Conservation (phyloP, 2,329 filamentous ascomycete species). For the Zopfia rhizophila region DNA sequence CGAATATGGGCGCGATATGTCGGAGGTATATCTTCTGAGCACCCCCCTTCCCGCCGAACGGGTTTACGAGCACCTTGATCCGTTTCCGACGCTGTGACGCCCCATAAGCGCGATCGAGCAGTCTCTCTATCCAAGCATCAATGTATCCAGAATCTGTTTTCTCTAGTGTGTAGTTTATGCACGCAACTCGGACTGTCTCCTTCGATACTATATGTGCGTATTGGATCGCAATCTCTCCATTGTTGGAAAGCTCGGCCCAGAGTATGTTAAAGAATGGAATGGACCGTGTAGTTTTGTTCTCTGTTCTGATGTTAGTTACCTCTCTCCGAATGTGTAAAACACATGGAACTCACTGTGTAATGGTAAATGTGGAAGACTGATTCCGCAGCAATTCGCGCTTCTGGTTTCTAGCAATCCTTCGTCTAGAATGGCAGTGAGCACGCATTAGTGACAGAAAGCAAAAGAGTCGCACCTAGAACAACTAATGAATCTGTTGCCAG, state of each 20-base stretch:
- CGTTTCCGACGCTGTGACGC: slow-evolving; percentile 75
- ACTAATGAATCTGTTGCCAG: slow-evolving; percentile 69
- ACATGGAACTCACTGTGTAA: slow-evolving; percentile 54
- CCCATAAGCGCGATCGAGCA: slow-evolving; percentile 78
- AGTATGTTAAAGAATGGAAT: slow-evolving; percentile 87
- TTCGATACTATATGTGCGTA: slow-evolving; percentile 72
- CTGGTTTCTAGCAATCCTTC: slow-evolving; percentile 63
- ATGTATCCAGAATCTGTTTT: slow-evolving; percentile 62
- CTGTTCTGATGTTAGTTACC: slow-evolving; percentile 38
- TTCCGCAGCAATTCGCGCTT: slow-evolving; percentile 65
- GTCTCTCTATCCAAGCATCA: slow-evolving; percentile 69
- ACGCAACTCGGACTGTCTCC: slow-evolving; percentile 68
- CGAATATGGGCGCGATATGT: slow-evolving; percentile 83
- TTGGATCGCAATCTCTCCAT: slow-evolving; percentile 71
- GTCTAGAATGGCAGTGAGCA: slow-evolving; percentile 53
- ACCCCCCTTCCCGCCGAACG: slow-evolving; percentile 83
- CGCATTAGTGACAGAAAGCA: not conserved
- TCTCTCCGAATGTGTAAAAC: not conserved
- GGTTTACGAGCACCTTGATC: slow-evolving; percentile 90
- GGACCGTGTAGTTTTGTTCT: slow-evolving; percentile 62
- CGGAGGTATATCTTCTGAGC: slow-evolving; percentile 78
- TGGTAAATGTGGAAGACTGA: slow-evolving; percentile 60
- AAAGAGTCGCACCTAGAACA: slow-evolving; percentile 61
- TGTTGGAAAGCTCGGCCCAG: slow-evolving; percentile 75
- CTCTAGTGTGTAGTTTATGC: slow-evolving; percentile 70